A percentile compares a stretch with the other conserved stretches of the same genome.
phyloP scores from a whole-genome alignment of 2,329 filamentous ascomycete genomes.

The Colletotrichum cereale region DNA sequence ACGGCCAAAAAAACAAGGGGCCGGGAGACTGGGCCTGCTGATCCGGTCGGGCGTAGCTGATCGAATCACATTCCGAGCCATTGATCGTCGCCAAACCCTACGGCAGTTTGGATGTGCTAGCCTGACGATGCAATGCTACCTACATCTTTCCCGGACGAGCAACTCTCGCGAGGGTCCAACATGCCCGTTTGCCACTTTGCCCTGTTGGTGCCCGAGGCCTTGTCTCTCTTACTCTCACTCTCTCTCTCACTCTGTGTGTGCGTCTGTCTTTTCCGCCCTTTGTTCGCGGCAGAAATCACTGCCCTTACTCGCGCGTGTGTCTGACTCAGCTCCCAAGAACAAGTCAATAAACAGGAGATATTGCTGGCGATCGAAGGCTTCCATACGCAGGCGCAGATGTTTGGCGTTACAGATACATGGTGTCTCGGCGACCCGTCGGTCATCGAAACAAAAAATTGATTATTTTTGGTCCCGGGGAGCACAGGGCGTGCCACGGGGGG shows the following conservation, averaged over 20 bases:
- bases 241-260: background rate
- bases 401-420: slow-evolving; percentile 3
- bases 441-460: background rate
- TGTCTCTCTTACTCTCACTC: background rate
- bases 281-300: background rate
- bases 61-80: background rate
- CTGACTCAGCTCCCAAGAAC: background rate
- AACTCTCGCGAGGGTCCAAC: background rate
- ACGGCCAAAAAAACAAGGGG: slow-evolving; percentile 23
- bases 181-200: background rate
- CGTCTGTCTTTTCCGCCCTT: background rate
- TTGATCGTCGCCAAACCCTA: background rate
- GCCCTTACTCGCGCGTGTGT: background rate
- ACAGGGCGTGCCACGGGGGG: background rate
- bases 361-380: background rate
- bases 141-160: background rate
- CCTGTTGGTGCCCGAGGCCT: background rate
- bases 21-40: slow-evolving; percentile 1
- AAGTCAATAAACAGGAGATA: background rate
- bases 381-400: background rate
- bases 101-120: background rate
- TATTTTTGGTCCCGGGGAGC: background rate
- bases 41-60: slow-evolving; percentile 6
- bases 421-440: background rate
- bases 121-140: slow-evolving; percentile 7